These are phyloP conservation scores for Parasitella parasitica DNA, from an alignment of 371 early-diverging fungal genomes.

Conservation along the genomic window DNA sequence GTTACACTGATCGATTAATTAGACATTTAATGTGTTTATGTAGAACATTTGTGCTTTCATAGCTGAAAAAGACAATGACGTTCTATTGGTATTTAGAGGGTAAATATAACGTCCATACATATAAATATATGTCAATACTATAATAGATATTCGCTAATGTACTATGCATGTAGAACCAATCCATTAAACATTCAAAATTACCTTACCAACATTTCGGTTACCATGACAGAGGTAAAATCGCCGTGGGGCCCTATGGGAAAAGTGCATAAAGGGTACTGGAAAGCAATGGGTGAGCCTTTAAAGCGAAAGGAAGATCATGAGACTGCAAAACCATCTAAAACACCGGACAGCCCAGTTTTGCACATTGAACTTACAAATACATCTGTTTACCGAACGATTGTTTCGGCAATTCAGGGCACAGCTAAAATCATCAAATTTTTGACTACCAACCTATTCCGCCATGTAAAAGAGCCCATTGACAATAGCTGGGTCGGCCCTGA, in stretches of 20 bases:
- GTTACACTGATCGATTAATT: slow-evolving; percentile 1
- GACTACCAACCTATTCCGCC: slow-evolving; percentile 29
- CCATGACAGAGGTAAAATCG: slow-evolving; percentile 48
- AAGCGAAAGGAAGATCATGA: not conserved
- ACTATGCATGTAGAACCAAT: slow-evolving; percentile 41
- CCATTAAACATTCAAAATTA: slow-evolving; percentile 65
- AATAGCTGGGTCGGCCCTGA: slow-evolving; percentile 42
- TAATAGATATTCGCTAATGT: not conserved
- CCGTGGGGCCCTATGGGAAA: slow-evolving; percentile 54
- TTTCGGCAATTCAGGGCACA: slow-evolving; percentile 36
- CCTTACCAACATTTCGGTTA: slow-evolving; percentile 54
- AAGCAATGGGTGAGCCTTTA: slow-evolving; percentile 54
- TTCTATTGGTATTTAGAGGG: slow-evolving; percentile 61
- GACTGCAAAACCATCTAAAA: not conserved
- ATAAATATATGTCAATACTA: too few species aligned
- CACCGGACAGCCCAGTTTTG: slow-evolving; percentile 13
- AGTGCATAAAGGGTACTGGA: slow-evolving; percentile 63
- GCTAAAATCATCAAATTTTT: slow-evolving; percentile 32
- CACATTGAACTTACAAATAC: slow-evolving; percentile 40
- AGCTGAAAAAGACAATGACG: slow-evolving; percentile 60
- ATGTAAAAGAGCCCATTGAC: slow-evolving; percentile 49
- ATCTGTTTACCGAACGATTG: slow-evolving; percentile 36
- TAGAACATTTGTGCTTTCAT: slow-evolving; percentile 65
- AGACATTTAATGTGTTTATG: not conserved
- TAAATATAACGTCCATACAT: slow-evolving; percentile 1